Evolutionary conservation across 495 filamentous ascomycete species (phyloP).

Genomic region (Penicillium bovifimosum): DNA sequence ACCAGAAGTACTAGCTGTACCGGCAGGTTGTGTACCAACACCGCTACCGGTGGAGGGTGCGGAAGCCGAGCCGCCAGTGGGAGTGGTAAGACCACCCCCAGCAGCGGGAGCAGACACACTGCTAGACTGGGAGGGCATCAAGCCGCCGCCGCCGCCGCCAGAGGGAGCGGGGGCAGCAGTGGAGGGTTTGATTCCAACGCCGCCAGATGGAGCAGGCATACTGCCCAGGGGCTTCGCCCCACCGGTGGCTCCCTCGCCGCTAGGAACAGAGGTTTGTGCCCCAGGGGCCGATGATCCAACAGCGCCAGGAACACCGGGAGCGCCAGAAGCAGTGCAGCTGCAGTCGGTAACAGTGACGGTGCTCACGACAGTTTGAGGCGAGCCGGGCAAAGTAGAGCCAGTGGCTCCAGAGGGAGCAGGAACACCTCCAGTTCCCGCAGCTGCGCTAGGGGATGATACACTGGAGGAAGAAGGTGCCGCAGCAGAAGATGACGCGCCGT

Average conservation of each 20-base stretch:
- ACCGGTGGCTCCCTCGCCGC: background rate
- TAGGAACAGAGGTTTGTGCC: background rate
- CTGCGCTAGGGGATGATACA: background rate
- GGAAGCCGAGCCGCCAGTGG: too few species aligned
- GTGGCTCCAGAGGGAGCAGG: slow-evolving; percentile 11
- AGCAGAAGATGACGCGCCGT: slow-evolving; percentile 2
- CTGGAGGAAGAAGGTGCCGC: background rate
- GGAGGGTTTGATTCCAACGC: background rate
- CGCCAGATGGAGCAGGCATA: background rate
- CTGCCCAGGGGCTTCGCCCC: background rate
- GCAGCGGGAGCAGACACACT: slow-evolving; percentile 1
- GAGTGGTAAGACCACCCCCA: too few species aligned
- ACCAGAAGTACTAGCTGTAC: background rate
- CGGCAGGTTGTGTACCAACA: slow-evolving; percentile 1
- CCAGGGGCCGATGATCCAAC: background rate
- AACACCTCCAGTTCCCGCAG: background rate
- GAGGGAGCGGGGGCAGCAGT: background rate
- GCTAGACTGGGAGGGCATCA: background rate
- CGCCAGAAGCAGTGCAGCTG: slow-evolving; percentile 13
- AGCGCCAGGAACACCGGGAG: slow-evolving; percentile 8
- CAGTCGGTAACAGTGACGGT: slow-evolving; percentile 26
- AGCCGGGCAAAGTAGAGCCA: slow-evolving; percentile 8
- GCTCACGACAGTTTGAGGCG: slow-evolving; percentile 13
- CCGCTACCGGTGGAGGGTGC: too few species aligned
- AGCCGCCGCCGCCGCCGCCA: background rate